Percentiles rank a stretch among this genome's conserved stretches.
phyloP scores from a whole-genome alignment of 2,329 filamentous ascomycete genomes.

The Colletotrichum magnum region DNA sequence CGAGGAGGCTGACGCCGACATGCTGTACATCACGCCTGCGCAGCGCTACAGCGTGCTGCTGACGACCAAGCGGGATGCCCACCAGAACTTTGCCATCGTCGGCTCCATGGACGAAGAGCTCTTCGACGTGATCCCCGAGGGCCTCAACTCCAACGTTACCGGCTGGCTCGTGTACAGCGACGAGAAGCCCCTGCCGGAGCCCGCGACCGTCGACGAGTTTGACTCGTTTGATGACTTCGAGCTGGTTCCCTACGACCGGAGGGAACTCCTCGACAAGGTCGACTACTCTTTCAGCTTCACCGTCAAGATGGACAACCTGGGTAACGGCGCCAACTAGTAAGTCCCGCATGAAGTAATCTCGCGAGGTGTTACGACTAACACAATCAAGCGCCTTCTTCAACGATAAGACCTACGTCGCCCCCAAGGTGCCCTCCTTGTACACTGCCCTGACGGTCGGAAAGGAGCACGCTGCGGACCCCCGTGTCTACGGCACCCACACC shows the following conservation, averaged over 20 bases:
- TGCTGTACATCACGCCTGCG: conserved; percentile 62
- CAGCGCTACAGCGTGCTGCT: conserved; percentile 65
- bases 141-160: conserved; percentile 62
- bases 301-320: conserved; percentile 75
- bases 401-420: conserved; percentile 73
- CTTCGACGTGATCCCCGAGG: conserved; percentile 60
- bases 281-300: conserved; percentile 64
- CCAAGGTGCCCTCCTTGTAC: conserved; percentile 78
- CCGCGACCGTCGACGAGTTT: conserved; percentile 58
- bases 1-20: conserved; percentile 58
- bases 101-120: conserved; percentile 59
- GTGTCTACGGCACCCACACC: conserved; percentile 65
- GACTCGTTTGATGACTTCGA: conserved; percentile 69
- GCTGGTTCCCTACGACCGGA: conserved; percentile 68
- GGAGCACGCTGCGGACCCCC: conserved; percentile 60
- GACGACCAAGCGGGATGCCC: conserved; percentile 60
- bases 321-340: conserved; percentile 73
- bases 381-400: conserved; percentile 67
- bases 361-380: not conserved
- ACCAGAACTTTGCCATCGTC: conserved; percentile 63
- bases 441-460: conserved; percentile 70
- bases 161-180: conserved; percentile 52
- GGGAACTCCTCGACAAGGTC: conserved; percentile 61
- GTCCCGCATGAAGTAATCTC: conserved; percentile 14
- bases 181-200: conserved; percentile 46